Percentiles rank a stretch among this genome's conserved stretches.
Conservation (phyloP, 78 protist species). For the Chrysochromulina tobinii region DNA sequence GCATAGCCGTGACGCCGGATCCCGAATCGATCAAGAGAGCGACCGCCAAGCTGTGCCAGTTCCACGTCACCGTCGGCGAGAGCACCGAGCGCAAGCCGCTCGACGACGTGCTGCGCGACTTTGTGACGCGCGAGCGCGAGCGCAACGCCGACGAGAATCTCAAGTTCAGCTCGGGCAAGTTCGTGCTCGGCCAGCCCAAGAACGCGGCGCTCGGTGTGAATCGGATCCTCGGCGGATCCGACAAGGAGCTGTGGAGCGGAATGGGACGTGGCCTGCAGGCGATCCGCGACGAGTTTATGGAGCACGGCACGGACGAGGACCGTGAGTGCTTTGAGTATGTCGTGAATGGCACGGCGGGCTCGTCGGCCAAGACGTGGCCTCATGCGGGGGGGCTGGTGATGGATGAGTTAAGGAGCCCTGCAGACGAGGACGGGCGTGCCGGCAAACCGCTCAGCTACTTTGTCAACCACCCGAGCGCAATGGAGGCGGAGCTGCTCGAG, state of each 20-base stretch:
- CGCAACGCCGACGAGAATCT: too few species aligned
- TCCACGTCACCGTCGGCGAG: too few species aligned
- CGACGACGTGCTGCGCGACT: too few species aligned
- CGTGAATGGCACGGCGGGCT: not conserved
- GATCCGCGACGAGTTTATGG: not conserved
- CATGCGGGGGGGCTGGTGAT: not conserved
- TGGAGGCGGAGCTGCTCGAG: too few species aligned
- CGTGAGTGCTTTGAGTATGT: not conserved
- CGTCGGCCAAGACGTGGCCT: not conserved
- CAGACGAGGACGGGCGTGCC: not conserved
- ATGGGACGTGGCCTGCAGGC: not conserved
- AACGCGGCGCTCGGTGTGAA: not conserved
- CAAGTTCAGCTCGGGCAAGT: too few species aligned
- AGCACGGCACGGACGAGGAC: not conserved
- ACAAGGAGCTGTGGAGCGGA: not conserved
- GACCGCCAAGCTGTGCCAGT: too few species aligned
- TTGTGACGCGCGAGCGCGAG: too few species aligned
- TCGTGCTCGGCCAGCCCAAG: too few species aligned
- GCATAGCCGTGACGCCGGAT: too few species aligned
- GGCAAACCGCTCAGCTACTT: not conserved
- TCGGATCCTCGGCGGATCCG: not conserved
- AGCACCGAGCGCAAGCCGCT: too few species aligned
- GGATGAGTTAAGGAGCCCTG: not conserved
- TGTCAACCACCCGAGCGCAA: not conserved
- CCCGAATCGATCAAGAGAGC: too few species aligned